These are phyloP conservation scores for Hysterium pulicare DNA, from an alignment of 2,329 filamentous ascomycete species.

Conservation along the genomic window DNA sequence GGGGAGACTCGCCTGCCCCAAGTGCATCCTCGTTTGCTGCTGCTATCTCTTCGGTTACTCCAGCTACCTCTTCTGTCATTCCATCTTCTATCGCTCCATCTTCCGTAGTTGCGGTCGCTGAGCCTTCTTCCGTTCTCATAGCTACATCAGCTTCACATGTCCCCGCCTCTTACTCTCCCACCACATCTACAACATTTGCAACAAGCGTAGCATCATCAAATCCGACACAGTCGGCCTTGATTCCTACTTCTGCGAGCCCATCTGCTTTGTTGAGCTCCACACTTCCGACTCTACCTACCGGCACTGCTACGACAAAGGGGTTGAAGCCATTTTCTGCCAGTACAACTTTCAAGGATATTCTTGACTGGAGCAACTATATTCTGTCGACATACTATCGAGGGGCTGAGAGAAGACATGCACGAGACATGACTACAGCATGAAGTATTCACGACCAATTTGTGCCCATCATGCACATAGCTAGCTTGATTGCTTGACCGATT, in stretches of 20 bases:
- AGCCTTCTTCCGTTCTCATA: neutral
- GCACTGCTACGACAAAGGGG: neutral
- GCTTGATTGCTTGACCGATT: too few species aligned
- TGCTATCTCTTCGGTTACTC: slow-evolving; percentile 1
- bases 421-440: too few species aligned
- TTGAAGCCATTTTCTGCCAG: neutral
- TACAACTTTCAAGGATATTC: neutral
- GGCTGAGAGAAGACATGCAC: too few species aligned
- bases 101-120: neutral
- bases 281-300: neutral
- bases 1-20: slow-evolving; percentile 12
- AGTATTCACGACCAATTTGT: too few species aligned
- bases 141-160: neutral
- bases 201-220: too few species aligned
- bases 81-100: neutral
- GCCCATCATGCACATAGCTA: too few species aligned
- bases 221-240: too few species aligned
- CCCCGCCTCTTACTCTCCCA: neutral
- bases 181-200: too few species aligned
- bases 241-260: neutral
- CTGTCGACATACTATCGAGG: neutral
- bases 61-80: neutral
- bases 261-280: neutral
- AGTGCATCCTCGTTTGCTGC: slow-evolving; percentile 7
- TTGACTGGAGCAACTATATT: neutral